Conservation (phyloP, 495 filamentous ascomycete species). For the Niebla homalea region DNA sequence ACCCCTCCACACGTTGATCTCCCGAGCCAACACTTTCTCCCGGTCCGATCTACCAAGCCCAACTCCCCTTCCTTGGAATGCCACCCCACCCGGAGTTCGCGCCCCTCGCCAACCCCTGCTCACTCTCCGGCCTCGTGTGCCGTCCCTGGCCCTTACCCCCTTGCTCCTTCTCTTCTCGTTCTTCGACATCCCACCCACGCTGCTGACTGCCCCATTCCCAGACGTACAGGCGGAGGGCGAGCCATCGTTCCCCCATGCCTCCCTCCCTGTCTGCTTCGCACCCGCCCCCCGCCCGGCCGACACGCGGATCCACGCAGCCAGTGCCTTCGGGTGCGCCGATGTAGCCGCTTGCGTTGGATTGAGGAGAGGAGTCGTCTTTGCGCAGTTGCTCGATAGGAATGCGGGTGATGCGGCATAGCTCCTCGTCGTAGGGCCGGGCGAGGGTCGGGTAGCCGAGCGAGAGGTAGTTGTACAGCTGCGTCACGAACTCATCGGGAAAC, state of each 20-base stretch:
- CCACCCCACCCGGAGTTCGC: constrained; percentile 11
- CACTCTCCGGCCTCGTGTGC: background rate
- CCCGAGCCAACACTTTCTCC: too few species aligned
- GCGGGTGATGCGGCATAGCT: constrained; percentile 64
- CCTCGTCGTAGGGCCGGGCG: constrained; percentile 67
- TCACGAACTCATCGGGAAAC: constrained; percentile 73
- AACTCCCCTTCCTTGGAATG: constrained; percentile 14
- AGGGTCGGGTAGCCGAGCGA: constrained; percentile 80
- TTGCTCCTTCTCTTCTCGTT: background rate
- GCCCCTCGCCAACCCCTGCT: constrained; percentile 1
- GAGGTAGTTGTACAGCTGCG: constrained; percentile 91
- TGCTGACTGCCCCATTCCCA: constrained; percentile 74
- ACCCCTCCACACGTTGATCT: too few species aligned
- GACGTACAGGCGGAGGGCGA: constrained; percentile 67
- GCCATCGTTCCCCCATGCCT: constrained; percentile 53
- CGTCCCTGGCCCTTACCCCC: constrained; percentile 31
- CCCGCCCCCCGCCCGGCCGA: too few species aligned
- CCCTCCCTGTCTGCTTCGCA: too few species aligned
- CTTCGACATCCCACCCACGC: constrained; percentile 14
- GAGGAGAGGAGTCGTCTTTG: constrained; percentile 47
- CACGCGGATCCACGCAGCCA: constrained; percentile 21
- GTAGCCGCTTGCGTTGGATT: constrained; percentile 48
- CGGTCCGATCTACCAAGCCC: constrained; percentile 6
- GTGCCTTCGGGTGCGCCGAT: constrained; percentile 43
- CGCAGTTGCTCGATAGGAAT: constrained; percentile 53